Evolutionary conservation across 2,329 filamentous ascomycete genomes (phyloP), one percentile per base, ranked within the genome.

Genomic region (Fusarium fracticaudum): DNA sequence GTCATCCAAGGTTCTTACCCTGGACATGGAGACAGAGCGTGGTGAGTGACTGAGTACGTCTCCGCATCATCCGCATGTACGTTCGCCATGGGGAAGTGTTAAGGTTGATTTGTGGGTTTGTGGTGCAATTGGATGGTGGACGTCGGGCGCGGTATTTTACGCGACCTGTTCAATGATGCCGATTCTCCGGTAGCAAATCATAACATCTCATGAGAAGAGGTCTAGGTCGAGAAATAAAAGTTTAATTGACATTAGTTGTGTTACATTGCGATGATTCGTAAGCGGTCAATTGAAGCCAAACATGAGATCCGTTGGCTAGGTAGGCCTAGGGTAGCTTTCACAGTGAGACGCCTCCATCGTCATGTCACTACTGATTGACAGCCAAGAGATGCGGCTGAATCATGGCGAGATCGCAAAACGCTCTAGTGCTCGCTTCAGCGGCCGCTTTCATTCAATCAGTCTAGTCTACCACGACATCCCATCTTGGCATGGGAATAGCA

Each of bases 301-400:
- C 24, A 18, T 40, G 51, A 29, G 35, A 41, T 55, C 2, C 3
- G 9, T 14, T 26, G n/a, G 24, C 24, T 26, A 6, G 9, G 4
- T 0, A 26, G n/a, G 33, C n/a, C 1, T 37, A 62, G 50, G 50
- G 50, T 62, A 62, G 44, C 6, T 38, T 20, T 31, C 20, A 31
- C 20, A n/a, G 31, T 20, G 11, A 60, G 14, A 11, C 33, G 33
- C 33, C 33, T 8, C 8, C 15, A n/a, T 51, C 37, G 29, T 53
- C 35, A 22, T 53, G 15, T 13, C 11, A 31, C 6, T n/a, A 31
- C 4, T 38, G 14, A 54, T 53, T 66, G 47, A 26, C 47, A 66
- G 67, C 67, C 67, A 70, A 71, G 67, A 71, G 47, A 70, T 70
- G 67, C 66, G 67, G 67, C 67, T 70, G 53, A 70, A 50, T 37